phyloP scores from a whole-genome alignment of 2,329 filamentous ascomycete genomes.

The Alternaria gansuensis region DNA sequence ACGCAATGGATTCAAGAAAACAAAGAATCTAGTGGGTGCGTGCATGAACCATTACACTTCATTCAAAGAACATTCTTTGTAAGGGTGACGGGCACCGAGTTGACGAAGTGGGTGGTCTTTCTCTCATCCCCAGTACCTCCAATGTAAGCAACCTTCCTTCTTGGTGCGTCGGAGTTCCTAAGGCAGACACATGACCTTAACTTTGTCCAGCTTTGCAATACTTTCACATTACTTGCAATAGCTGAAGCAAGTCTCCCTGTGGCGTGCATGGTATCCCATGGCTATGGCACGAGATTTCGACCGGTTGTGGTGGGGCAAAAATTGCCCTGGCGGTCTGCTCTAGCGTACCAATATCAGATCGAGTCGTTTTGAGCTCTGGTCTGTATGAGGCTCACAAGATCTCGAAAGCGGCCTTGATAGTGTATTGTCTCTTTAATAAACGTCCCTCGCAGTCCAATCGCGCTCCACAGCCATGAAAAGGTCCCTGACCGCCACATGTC shows the following conservation, averaged over 20 bases:
- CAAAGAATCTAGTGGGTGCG: not conserved
- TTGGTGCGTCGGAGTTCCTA: no score
- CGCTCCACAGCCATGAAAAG: slow-evolving; percentile 53
- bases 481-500: slow-evolving; percentile 48
- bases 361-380: slow-evolving; percentile 3
- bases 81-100: slow-evolving; percentile 9
- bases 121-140: not conserved
- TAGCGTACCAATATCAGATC: not conserved
- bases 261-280: not conserved
- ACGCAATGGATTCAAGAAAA: not conserved
- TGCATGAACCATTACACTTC: slow-evolving; percentile 9
- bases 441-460: slow-evolving; percentile 43
- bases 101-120: not conserved
- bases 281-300: not conserved
- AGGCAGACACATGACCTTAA: slow-evolving; percentile 2
- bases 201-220: not conserved
- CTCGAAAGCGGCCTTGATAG: not conserved
- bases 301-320: not conserved
- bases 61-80: not conserved
- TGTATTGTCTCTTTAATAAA: slow-evolving; percentile 1
- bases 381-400: slow-evolving; percentile 3
- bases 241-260: not conserved
- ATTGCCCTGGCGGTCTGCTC: not conserved
- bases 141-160: not conserved
- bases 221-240: not conserved